phyloP scores from a whole-genome alignment of 2,329 filamentous ascomycete genomes.

The Nothophaeocryptopus gaeumannii region DNA sequence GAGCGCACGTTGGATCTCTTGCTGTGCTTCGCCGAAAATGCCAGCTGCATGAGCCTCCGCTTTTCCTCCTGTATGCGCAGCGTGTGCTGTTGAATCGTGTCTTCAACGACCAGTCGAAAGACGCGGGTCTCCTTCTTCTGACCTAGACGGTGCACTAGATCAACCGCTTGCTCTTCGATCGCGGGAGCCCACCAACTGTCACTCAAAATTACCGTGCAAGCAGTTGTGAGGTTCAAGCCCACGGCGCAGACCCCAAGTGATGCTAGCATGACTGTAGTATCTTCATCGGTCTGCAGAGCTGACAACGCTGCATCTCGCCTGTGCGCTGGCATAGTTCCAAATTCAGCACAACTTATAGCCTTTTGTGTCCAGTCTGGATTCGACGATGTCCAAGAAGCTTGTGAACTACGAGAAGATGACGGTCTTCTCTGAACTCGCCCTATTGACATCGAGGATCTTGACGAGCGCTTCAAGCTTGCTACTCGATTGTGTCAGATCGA shows the following conservation, averaged over 20 bases:
- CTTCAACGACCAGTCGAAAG: constrained; percentile 78
- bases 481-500: constrained; percentile 62
- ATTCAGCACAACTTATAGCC: constrained; percentile 67
- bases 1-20: constrained; percentile 54
- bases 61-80: constrained; percentile 76
- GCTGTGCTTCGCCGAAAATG: constrained; percentile 68
- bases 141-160: constrained; percentile 81
- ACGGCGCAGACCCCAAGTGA: constrained; percentile 80
- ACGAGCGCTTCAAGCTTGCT: constrained; percentile 80
- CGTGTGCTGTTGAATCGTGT: constrained; percentile 76
- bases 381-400: constrained; percentile 68
- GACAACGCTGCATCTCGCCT: constrained; percentile 70
- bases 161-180: constrained; percentile 87
- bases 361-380: constrained; percentile 61
- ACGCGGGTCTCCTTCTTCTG: constrained; percentile 77
- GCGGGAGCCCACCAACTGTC: constrained; percentile 87
- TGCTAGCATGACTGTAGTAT: constrained; percentile 74
- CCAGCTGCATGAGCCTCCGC: constrained; percentile 72
- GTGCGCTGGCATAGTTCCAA: constrained; percentile 68
- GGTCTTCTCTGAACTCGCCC: constrained; percentile 61
- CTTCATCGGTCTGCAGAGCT: constrained; percentile 63
- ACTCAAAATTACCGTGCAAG: constrained; percentile 78
- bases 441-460: constrained; percentile 68
- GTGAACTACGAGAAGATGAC: constrained; percentile 79
- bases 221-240: constrained; percentile 79